Base-by-base conservation (phyloP, 257 asterid species). In the Solanum bukasovii region DNA sequence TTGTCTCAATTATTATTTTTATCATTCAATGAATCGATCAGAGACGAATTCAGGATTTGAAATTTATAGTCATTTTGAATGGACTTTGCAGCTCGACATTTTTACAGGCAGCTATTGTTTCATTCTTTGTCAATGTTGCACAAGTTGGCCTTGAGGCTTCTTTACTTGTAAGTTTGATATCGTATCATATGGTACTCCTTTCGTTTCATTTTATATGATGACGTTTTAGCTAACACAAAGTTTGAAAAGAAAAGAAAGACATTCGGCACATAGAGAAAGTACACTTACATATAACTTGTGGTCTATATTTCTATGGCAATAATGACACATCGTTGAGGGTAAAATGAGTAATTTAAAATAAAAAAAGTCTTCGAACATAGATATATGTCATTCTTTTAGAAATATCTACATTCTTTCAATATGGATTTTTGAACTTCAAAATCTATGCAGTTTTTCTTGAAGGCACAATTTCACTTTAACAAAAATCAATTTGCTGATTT, bases 401-500 rank as follows among this genome's bases (percentile, higher is more conserved):
- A 33, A 33, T 33, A 33, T 33, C 34, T 33, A 33, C 31, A 12
- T 44, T 75, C 21, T 37, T 25, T 42, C 25, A 4, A 8, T 25
- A 3, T 78, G 49, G 18, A 23, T 10, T 35, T 9, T 74, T 74
- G 29, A 37, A 74, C 52, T 38, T 7, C 77, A 37, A 14, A 52
- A 68, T 34, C 37, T 42, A 2, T 74, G 94, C 97, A 97, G 99
- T 97, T 91, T 86, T 96, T 87, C 92, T 92, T 97, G 94, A 97
- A 95, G 93, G 95, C 97, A 35, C 94, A 95, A 65, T 97, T 97
- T 90, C 98, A 94, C 92, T 97, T 94, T 74, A 93, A 94, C 93
- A 96, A 96, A 90, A 92, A 92, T 89, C 98, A 97, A 86, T 96
- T 97, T 70, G 98, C 99, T 25, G 98, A 97, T 91, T 91, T 97